A percentile compares a stretch with the other conserved stretches of the same genome.
These are phyloP conservation scores for Oryza meridionalis DNA, from an alignment of 176 grass and related monocot genomes.

Conservation along the genomic window DNA sequence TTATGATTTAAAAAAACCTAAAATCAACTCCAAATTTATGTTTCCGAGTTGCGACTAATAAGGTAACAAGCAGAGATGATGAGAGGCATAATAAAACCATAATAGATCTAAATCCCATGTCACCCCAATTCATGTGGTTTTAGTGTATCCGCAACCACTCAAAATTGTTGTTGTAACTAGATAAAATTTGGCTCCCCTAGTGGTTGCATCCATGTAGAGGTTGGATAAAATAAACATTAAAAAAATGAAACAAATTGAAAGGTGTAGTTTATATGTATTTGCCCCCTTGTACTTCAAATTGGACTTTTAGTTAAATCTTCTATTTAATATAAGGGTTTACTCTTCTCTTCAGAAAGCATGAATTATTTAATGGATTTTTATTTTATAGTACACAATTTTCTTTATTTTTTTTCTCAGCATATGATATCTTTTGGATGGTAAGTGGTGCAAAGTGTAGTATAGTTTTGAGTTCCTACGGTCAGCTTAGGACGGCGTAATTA, in stretches of 20 bases:
- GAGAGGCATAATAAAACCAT: too few relatives aligned
- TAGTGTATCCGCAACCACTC: neutral
- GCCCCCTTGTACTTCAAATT: neutral
- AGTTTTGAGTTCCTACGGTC: neutral
- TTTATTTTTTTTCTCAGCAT: neutral
- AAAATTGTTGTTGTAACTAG: neutral
- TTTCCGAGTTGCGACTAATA: too few relatives aligned
- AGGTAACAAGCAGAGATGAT: too few relatives aligned
- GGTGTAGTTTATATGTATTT: neutral
- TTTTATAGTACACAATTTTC: neutral
- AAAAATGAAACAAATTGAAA: neutral
- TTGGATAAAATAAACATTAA: neutral
- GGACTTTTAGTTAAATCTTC: neutral
- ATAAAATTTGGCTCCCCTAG: neutral
- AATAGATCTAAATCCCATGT: too few relatives aligned
- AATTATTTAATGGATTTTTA: neutral
- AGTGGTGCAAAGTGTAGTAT: neutral
- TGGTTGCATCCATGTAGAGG: neutral
- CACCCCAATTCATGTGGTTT: neutral
- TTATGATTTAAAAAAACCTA: too few relatives aligned
- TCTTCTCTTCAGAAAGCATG: neutral
- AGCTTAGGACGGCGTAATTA: constrained; percentile 4
- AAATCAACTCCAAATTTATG: too few relatives aligned
- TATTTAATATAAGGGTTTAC: neutral
- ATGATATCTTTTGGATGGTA: constrained; percentile 1